Base-by-base conservation (phyloP, 768 basidiomycete genomes). In the Sporobolomyces pararoseus region DNA sequence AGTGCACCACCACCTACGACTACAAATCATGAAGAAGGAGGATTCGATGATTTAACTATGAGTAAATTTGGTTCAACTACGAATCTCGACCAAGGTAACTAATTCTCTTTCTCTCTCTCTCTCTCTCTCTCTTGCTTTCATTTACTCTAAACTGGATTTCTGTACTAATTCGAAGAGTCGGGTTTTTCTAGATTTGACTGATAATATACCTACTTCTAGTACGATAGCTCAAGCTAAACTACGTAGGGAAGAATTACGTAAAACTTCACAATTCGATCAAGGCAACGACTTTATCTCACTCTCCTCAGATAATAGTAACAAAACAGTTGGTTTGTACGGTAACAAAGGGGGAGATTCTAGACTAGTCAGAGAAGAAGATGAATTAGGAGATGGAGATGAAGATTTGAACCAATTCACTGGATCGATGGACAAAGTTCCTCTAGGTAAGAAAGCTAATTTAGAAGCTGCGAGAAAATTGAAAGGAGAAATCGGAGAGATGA, bases 301-400 rank as follows among this genome's bases (percentile, higher is more conserved):
- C 29, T 32, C 23, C 39, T n/a, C n/a, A n/a, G n/a, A n/a, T n/a
- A n/a, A n/a, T n/a, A n/a, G n/a, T n/a, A n/a, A n/a, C n/a, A n/a
- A n/a, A n/a, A n/a, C n/a, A n/a, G 44, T 77, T 2, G 80, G 80
- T 1, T n/a, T n/a, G n/a, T 74, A 78, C 42, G 72, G 74, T 4
- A 70, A 63, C 42, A 79, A 80, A 25, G 78, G 80, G 70, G 80
- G 81, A 6, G 81, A 81, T 60, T 79, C 78, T 42, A 63, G 81
- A 47, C 66, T 82, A 10, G 79, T 80, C 65, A 39, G 82, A 27
- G 82, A 83, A 69, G 81, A 82, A 25, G 82, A 83, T 68, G 81
- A 82, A 68, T 65, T 76, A 4, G 81, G 79, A 0, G 81, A 81
- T 14, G 77, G 74, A 1, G 75, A 76, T 27, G 77, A 76, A 23